Conservation (phyloP, 2,329 filamentous ascomycete genomes). For the Colletotrichum karsti region DNA sequence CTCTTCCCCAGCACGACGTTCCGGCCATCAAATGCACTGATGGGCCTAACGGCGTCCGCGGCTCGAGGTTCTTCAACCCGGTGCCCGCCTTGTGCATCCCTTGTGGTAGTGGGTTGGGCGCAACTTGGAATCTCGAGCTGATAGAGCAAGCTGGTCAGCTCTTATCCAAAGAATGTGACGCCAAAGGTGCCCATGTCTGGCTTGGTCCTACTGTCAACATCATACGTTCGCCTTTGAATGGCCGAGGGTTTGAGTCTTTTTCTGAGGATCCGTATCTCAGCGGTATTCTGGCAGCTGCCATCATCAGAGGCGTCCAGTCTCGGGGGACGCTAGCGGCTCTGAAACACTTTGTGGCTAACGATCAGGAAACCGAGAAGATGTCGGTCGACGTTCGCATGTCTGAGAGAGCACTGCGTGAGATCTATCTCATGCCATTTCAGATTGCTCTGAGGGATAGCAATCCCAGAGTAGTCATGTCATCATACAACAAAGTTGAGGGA, state of each 20-base stretch:
- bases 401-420: constrained; percentile 64
- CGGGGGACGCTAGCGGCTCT: constrained; percentile 64
- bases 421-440: constrained; percentile 67
- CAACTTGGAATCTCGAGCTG: constrained; percentile 64
- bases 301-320: constrained; percentile 63
- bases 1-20: constrained; percentile 66
- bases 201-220: constrained; percentile 72
- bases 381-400: constrained; percentile 63
- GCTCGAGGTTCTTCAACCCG: constrained; percentile 74
- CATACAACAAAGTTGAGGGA: constrained; percentile 67
- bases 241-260: constrained; percentile 67
- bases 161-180: constrained; percentile 61
- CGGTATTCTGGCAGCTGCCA: constrained; percentile 60
- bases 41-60: constrained; percentile 75
- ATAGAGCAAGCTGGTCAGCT: constrained; percentile 58
- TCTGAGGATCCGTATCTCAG: constrained; percentile 66
- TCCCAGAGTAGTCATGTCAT: constrained; percentile 66
- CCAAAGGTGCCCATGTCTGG: constrained; percentile 65
- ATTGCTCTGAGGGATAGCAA: constrained; percentile 60
- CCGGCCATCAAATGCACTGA: constrained; percentile 73
- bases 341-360: constrained; percentile 70
- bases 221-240: constrained; percentile 66
- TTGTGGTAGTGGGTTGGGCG: constrained; percentile 64
- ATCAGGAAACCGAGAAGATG: constrained; percentile 68
- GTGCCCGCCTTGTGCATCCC: constrained; percentile 66